phyloP scores from a whole-genome alignment of 1,284 basidiomycete genomes.

The Cutaneotrichosporon daszewskae region DNA sequence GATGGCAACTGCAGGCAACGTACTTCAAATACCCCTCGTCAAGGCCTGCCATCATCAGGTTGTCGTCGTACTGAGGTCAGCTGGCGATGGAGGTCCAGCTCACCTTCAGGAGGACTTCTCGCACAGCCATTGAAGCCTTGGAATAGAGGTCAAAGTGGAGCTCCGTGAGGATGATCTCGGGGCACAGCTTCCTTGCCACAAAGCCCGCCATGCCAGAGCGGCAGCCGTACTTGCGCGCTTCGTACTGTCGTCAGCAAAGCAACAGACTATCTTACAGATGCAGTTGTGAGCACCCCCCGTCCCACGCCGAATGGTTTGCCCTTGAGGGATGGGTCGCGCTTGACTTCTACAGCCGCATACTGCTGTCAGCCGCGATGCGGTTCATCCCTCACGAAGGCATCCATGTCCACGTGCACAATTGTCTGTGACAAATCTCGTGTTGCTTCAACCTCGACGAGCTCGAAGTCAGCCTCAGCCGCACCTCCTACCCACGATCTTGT shows the following conservation, averaged over 20 bases:
- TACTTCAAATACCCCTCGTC: slow-evolving; percentile 88
- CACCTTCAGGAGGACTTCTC: slow-evolving; percentile 36
- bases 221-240: slow-evolving; percentile 80
- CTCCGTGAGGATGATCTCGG: slow-evolving; percentile 72
- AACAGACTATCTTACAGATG: slow-evolving; percentile 44
- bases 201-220: slow-evolving; percentile 89
- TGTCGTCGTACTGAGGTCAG: slow-evolving; percentile 65
- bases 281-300: slow-evolving; percentile 70
- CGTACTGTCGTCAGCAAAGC: slow-evolving; percentile 57
- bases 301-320: slow-evolving; percentile 84
- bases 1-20: slow-evolving; percentile 23
- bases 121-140: slow-evolving; percentile 58
- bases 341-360: slow-evolving; percentile 54
- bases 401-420: slow-evolving; percentile 53
- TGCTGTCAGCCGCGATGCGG: slow-evolving; percentile 6
- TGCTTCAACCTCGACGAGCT: slow-evolving; percentile 72
- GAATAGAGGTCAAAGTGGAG: slow-evolving; percentile 60
- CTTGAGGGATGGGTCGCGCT: slow-evolving; percentile 68
- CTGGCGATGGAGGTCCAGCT: background rate
- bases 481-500: slow-evolving; percentile 34
- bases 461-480: background rate
- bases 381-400: slow-evolving; percentile 37
- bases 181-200: slow-evolving; percentile 88
- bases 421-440: slow-evolving; percentile 71
- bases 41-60: slow-evolving; percentile 70